Base-by-base conservation (phyloP, 1,284 basidiomycete genomes). In the Apiotrichum veenhuisii region DNA sequence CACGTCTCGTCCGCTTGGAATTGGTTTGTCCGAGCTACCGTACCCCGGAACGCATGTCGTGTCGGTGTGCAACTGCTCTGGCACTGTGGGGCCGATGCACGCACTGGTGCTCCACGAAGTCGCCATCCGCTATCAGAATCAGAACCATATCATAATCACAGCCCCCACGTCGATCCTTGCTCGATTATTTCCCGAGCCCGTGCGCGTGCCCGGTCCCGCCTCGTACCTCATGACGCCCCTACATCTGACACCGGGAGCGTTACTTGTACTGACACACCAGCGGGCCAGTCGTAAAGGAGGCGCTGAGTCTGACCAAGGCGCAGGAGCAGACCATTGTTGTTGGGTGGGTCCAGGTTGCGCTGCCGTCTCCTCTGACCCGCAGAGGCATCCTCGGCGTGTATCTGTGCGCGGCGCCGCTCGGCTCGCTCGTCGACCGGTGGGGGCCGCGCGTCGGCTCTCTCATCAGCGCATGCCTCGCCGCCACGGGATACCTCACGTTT, bases 351-450 rank as follows among this genome's bases (percentile, higher is more conserved):
- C n/a, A n/a, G 30, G 30, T 5, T 5, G 25, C 23, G 34, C 7
- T 23, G 27, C n/a, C n/a, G n/a, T n/a, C 18, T 15, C 10, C 30
- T 5, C n/a, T 41, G 5, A n/a, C 36, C 26, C 57, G 42, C 11
- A 75, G 73, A 2, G 76, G 76, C n/a, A 74, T 76, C 38, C 65
- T 76, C 26, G 76, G 76, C 5, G 74, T 76, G 3, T 77, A 77
- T 54, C 64, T 77, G 23, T 69, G 73, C 53, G 76, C 76, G 8
- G 76, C 75, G 8, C 76, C 76, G 0, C 54, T 77, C 9, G 76
- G 76, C 3, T 62, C 73, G 1, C 47, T 75, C 12, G 71, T 68
- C 17, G 76, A 77, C 63, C 63, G 66, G 12, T 68, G 68, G 48
- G 76, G 76, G n/a, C 73, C 74, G 3, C 68, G 73, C 59, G 54